Percentiles rank a stretch among this genome's conserved stretches.
Conservation (phyloP, 1,139 yeast genomes). For the Pichia sp. region DNA sequence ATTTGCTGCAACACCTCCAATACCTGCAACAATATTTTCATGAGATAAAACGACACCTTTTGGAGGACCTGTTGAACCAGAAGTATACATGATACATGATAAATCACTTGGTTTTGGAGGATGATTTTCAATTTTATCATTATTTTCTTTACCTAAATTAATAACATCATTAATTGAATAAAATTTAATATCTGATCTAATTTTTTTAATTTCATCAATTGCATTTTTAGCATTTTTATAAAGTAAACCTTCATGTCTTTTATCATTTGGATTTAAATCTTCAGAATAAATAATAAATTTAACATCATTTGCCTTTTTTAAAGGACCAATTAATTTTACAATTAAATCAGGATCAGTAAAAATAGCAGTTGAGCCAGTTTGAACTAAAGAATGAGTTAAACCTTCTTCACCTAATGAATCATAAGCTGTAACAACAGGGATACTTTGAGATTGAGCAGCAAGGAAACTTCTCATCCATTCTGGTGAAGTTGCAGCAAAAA, state of each 20-base stretch:
- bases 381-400: conserved; percentile 74
- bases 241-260: conserved; percentile 54
- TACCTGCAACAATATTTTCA: conserved; percentile 70
- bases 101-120: conserved; percentile 69
- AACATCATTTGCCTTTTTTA: conserved; percentile 56
- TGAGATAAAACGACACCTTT: conserved; percentile 92
- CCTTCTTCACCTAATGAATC: conserved; percentile 95
- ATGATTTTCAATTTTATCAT: conserved; percentile 32
- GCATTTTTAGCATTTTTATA: conserved; percentile 54
- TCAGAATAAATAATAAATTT: conserved; percentile 71
- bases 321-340: conserved; percentile 60
- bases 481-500: conserved; percentile 80
- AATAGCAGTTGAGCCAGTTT: conserved; percentile 72
- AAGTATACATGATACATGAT: conserved; percentile 95
- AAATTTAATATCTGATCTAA: conserved; percentile 73
- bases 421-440: conserved; percentile 92
- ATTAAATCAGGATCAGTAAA: conserved; percentile 79
- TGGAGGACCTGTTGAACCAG: conserved; percentile 97
- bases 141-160: conserved; percentile 47
- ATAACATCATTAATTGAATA: conserved; percentile 61
- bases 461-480: conserved; percentile 88
- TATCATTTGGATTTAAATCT: conserved; percentile 52
- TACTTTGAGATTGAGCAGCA: conserved; percentile 68
- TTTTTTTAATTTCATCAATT: conserved; percentile 47
- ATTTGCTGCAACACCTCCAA: conserved; percentile 71